Percentiles rank a stretch among this genome's conserved stretches.
Conservation (phyloP, 495 filamentous ascomycete genomes). For the Aspergillus funiculosus region DNA sequence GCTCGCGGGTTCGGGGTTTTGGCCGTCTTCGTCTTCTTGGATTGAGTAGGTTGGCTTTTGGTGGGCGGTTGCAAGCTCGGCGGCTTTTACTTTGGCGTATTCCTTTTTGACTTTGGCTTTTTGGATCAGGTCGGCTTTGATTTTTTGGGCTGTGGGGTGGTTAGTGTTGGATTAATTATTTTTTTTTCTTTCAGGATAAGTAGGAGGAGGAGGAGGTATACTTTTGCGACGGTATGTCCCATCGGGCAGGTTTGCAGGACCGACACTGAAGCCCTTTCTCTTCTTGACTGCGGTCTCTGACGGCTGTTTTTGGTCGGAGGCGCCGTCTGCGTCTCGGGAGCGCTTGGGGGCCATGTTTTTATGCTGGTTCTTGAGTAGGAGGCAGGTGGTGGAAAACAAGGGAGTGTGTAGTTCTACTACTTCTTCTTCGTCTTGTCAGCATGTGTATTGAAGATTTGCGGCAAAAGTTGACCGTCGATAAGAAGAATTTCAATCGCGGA, state of each 20-base stretch:
- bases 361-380: background rate
- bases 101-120: conserved; percentile 92
- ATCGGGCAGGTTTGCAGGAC: conserved; percentile 89
- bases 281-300: conserved; percentile 45
- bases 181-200: background rate
- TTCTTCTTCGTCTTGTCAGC: background rate
- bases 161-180: conserved; percentile 13
- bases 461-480: conserved; percentile 8
- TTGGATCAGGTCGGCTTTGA: conserved; percentile 83
- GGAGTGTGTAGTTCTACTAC: background rate
- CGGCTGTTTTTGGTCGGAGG: conserved; percentile 24
- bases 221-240: conserved; percentile 88
- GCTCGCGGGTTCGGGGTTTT: conserved; percentile 28
- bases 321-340: conserved; percentile 43
- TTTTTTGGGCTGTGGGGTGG: conserved; percentile 66
- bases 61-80: conserved; percentile 37
- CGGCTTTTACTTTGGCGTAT: conserved; percentile 79
- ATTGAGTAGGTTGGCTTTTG: conserved; percentile 29
- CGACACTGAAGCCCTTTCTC: conserved; percentile 69
- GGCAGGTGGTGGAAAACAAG: background rate
- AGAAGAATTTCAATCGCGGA: background rate
- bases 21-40: conserved; percentile 20
- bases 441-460: background rate
- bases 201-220: conserved; percentile 25
- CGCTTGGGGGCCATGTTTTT: conserved; percentile 60